Conservation (phyloP, 805 yeast species). For the Saturnispora serradocipensis region DNA sequence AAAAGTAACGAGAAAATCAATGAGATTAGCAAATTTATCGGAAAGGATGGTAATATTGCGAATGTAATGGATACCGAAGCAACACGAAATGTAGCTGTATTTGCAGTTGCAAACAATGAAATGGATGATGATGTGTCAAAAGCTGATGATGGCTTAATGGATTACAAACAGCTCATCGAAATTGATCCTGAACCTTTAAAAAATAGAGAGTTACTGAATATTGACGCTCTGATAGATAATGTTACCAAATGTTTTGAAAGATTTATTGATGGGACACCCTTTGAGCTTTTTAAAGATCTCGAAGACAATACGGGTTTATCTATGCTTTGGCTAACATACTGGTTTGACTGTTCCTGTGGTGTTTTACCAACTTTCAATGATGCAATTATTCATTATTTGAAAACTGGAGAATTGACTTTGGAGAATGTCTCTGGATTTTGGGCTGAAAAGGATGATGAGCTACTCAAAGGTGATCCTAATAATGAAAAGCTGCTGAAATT, state of each 20-base stretch:
- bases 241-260: conserved; percentile 20
- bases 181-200: conserved; percentile 26
- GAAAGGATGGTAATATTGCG: neutral
- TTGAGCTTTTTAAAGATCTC: conserved; percentile 23
- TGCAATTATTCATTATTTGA: conserved; percentile 23
- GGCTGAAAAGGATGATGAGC: conserved; percentile 26
- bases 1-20: neutral
- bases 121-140: conserved; percentile 8
- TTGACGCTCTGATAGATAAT: conserved; percentile 16
- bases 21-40: neutral
- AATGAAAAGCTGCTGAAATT: conserved; percentile 18
- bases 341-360: conserved; percentile 30
- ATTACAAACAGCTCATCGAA: conserved; percentile 14
- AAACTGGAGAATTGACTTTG: conserved; percentile 23
- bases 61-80: neutral
- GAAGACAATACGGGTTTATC: conserved; percentile 24
- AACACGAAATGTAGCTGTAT: conserved; percentile 3
- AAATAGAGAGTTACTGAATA: conserved; percentile 18
- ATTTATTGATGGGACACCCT: conserved; percentile 22
- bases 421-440: conserved; percentile 24
- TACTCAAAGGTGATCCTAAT: conserved; percentile 20
- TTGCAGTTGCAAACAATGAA: neutral
- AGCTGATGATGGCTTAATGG: conserved; percentile 15
- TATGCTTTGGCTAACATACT: conserved; percentile 25
- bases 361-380: conserved; percentile 24